These are phyloP conservation scores for Xylariaceae sp. DNA, from an alignment of 2,329 filamentous ascomycete genomes.

Conservation along the genomic window DNA sequence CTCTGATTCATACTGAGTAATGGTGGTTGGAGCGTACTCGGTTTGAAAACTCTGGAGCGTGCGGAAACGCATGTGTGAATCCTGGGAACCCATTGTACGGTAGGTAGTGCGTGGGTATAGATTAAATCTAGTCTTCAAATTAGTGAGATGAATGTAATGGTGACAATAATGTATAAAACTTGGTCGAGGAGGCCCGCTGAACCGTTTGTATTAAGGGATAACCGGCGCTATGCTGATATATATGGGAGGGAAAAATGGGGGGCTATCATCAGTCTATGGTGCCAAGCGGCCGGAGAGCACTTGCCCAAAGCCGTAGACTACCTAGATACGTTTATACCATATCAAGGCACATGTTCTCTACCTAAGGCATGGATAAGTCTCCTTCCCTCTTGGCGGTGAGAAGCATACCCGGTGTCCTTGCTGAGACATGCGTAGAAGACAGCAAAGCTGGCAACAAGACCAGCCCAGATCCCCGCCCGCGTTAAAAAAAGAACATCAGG, in stretches of 20 bases:
- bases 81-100: conserved; percentile 50
- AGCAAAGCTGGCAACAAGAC: conserved; percentile 19
- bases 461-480: conserved; percentile 18
- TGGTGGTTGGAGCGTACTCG: conserved; percentile 80
- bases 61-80: conserved; percentile 61
- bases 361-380: conserved; percentile 7
- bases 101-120: conserved; percentile 18
- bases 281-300: conserved; percentile 21
- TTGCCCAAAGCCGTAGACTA: conserved; percentile 11
- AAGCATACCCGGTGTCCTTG: conserved; percentile 23
- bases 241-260: conserved; percentile 13
- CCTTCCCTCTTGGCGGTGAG: conserved; percentile 6
- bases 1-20: conserved; percentile 94
- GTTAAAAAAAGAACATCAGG: conserved; percentile 12
- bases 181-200: not conserved
- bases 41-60: conserved; percentile 80
- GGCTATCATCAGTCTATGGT: conserved; percentile 11
- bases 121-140: conserved; percentile 3
- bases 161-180: not conserved
- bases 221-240: conserved; percentile 2
- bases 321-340: not conserved
- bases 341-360: conserved; percentile 1
- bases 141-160: not conserved
- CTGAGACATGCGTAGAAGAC: conserved; percentile 17
- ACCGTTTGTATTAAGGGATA: not conserved